Percentiles rank a stretch among this genome's conserved stretches.
Evolutionary conservation across 2,329 filamentous ascomycete species (phyloP).

Genomic region (Lachnellula hyalina): DNA sequence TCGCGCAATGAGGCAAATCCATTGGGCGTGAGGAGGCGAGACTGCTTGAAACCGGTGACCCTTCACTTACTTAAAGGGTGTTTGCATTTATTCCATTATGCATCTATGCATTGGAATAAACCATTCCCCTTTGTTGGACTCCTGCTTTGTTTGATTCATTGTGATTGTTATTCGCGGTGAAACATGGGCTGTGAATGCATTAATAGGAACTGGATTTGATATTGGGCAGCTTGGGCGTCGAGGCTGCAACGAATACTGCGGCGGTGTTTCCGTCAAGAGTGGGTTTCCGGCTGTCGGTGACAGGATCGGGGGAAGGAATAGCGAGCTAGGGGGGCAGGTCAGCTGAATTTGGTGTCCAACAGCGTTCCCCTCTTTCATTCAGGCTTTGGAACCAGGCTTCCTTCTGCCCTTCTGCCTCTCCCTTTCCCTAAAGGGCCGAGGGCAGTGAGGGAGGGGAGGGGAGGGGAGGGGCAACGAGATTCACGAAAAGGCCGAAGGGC

Average conservation of each 20-base stretch:
- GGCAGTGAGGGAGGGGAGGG: neutral
- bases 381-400: slow-evolving; percentile 17
- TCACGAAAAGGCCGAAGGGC: neutral
- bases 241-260: neutral
- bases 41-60: slow-evolving; percentile 2
- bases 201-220: neutral
- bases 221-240: slow-evolving; percentile 2
- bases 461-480: no score
- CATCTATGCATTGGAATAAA: neutral
- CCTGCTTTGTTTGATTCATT: neutral
- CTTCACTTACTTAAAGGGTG: neutral
- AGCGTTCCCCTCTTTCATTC: slow-evolving; percentile 10
- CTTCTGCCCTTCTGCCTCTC: neutral
- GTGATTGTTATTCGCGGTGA: neutral
- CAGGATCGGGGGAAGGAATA: neutral
- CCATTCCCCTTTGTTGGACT: neutral
- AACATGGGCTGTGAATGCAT: neutral
- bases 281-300: neutral
- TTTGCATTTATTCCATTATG: slow-evolving; percentile 1
- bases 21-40: neutral
- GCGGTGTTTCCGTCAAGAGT: neutral
- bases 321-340: neutral
- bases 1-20: slow-evolving; percentile 7
- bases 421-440: neutral
- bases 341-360: neutral